Evolutionary conservation across 2,329 filamentous ascomycete genomes (phyloP).

Genomic region (Apiospora koreana): DNA sequence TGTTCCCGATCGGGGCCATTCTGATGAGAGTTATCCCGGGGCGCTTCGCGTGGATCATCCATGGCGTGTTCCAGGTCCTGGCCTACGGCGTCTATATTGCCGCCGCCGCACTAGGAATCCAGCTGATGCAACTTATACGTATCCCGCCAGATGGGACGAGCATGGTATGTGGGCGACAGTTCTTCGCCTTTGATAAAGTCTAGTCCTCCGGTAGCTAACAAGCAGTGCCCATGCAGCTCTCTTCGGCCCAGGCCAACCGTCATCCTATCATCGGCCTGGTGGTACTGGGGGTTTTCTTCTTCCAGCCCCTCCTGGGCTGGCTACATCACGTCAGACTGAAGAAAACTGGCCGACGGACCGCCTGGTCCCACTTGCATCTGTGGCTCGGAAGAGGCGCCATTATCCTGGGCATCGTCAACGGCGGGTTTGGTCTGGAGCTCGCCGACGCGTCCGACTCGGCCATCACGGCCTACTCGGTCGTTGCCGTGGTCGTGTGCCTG

Average conservation of each 20-base stretch:
- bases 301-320: constrained; percentile 44
- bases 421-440: constrained; percentile 44
- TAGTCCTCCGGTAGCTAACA: not conserved
- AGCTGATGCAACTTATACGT: constrained; percentile 35
- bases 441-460: constrained; percentile 28
- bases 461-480: constrained; percentile 39
- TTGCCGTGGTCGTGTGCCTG: constrained; percentile 38
- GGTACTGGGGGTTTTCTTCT: constrained; percentile 37
- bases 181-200: not conserved
- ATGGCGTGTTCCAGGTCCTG: constrained; percentile 40
- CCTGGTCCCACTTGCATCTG: constrained; percentile 45
- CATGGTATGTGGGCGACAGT: constrained; percentile 30
- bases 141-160: constrained; percentile 31
- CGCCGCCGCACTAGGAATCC: constrained; percentile 44
- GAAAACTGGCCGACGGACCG: constrained; percentile 35
- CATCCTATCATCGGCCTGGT: constrained; percentile 51
- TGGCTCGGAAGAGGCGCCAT: constrained; percentile 42
- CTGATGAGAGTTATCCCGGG: constrained; percentile 41
- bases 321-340: constrained; percentile 45
- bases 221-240: constrained; percentile 26
- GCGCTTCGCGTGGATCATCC: constrained; percentile 37
- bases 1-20: constrained; percentile 47
- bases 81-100: constrained; percentile 39
- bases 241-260: constrained; percentile 33
- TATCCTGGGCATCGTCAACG: constrained; percentile 45